A percentile compares a stretch with the other conserved stretches of the same genome.
Conservation (phyloP, 2,329 filamentous ascomycete species). For the Penicillium sp. region DNA sequence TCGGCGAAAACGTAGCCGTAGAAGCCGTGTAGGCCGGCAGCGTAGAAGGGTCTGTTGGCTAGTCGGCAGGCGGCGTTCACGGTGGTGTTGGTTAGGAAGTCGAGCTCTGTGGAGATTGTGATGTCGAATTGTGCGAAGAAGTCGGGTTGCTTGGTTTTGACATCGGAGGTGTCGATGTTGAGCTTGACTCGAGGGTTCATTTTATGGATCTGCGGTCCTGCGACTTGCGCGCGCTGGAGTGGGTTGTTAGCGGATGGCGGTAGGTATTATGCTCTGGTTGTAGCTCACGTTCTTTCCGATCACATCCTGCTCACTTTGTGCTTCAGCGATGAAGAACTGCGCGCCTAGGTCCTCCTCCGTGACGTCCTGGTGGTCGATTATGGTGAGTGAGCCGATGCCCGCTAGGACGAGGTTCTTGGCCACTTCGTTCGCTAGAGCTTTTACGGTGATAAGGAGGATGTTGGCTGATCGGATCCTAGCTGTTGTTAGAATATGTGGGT, state of each 20-base stretch:
- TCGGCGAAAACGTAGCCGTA: slow-evolving; percentile 96
- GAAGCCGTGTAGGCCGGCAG: slow-evolving; percentile 79
- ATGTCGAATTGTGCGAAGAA: slow-evolving; percentile 82
- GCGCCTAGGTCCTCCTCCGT: slow-evolving; percentile 77
- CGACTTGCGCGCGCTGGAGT: slow-evolving; percentile 71
- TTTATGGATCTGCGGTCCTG: slow-evolving; percentile 72
- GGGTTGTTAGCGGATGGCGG: slow-evolving; percentile 7
- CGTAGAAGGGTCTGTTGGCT: slow-evolving; percentile 80
- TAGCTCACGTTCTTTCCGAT: slow-evolving; percentile 65
- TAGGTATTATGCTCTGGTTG: not conserved
- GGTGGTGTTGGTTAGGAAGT: slow-evolving; percentile 68
- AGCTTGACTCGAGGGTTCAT: slow-evolving; percentile 88
- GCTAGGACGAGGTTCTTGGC: slow-evolving; percentile 97
- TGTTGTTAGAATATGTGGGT: slow-evolving; percentile 1
- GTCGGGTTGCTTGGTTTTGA: slow-evolving; percentile 65
- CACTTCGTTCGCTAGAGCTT: slow-evolving; percentile 86
- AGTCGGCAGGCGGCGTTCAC: slow-evolving; percentile 87
- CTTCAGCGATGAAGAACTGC: slow-evolving; percentile 77
- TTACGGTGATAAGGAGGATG: slow-evolving; percentile 84
- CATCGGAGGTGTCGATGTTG: slow-evolving; percentile 65
- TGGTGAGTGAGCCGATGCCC: slow-evolving; percentile 84
- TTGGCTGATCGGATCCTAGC: slow-evolving; percentile 81
- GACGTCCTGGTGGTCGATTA: slow-evolving; percentile 75
- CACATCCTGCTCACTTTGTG: slow-evolving; percentile 41
- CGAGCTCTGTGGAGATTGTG: slow-evolving; percentile 85